Percentiles rank a stretch among this genome's conserved stretches.
These are phyloP conservation scores for Cadophora sp. DNA, from an alignment of 2,329 filamentous ascomycete genomes.

Conservation along the genomic window DNA sequence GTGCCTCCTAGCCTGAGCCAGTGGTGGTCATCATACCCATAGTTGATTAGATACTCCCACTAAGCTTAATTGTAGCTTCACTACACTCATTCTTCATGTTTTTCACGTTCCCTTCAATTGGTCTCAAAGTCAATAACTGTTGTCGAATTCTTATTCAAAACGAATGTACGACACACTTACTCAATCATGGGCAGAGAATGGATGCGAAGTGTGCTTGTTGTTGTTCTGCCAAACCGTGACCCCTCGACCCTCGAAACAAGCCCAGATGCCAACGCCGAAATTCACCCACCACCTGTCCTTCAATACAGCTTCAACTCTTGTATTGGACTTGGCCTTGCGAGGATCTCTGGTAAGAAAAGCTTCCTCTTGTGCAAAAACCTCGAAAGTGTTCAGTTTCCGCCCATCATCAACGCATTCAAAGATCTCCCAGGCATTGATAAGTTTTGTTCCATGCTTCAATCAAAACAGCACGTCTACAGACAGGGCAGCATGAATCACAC, in stretches of 20 bases:
- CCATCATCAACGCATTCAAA: background rate
- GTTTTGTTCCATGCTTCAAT: background rate
- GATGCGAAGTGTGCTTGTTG: background rate
- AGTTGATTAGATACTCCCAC: background rate
- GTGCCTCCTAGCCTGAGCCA: background rate
- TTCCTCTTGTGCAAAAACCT: background rate
- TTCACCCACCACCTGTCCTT: background rate
- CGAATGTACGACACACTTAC: background rate
- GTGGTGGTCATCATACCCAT: background rate
- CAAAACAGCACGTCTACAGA: background rate
- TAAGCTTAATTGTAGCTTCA: conserved; percentile 7
- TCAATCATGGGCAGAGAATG: background rate
- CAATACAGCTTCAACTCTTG: background rate
- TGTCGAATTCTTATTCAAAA: background rate
- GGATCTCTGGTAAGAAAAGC: background rate
- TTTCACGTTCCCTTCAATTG: background rate
- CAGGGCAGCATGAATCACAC: background rate
- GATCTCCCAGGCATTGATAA: conserved; percentile 5
- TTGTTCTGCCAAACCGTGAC: background rate
- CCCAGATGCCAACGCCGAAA: conserved; percentile 16
- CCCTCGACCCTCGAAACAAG: conserved; percentile 3
- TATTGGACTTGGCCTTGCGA: background rate
- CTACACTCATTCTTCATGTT: background rate
- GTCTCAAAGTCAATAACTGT: background rate
- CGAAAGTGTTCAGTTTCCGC: background rate